A percentile compares a stretch with the other conserved stretches of the same genome.
Conservation (phyloP, 331 rosid species). For the Telfairia occidentalis region DNA sequence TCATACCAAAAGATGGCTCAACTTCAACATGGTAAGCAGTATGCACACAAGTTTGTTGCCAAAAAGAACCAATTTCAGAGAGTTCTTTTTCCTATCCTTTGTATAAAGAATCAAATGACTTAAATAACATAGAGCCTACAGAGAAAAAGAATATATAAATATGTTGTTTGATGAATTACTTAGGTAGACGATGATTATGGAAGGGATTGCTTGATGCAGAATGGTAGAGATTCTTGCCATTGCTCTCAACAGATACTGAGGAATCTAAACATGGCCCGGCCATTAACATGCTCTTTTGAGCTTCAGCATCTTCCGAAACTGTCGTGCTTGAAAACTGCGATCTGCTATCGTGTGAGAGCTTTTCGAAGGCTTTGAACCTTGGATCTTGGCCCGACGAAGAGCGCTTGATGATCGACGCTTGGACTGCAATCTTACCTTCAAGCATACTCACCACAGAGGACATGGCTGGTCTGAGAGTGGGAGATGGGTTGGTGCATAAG, state of each 20-base stretch:
- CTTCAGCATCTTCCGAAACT: not conserved
- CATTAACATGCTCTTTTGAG: slow-evolving; percentile 6
- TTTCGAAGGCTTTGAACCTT: slow-evolving; percentile 10
- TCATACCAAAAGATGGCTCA: not conserved
- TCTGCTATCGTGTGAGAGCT: slow-evolving; percentile 8
- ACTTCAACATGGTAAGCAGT: not conserved
- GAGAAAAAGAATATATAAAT: not conserved
- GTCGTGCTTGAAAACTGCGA: slow-evolving; percentile 10
- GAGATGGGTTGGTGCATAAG: slow-evolving; percentile 29
- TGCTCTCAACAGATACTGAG: not conserved
- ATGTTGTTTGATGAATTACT: not conserved
- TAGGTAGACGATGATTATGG: not conserved
- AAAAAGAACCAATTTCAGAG: not conserved
- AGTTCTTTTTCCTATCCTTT: not conserved
- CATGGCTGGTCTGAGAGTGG: slow-evolving; percentile 29
- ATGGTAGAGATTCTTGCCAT: not conserved
- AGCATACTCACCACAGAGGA: slow-evolving; percentile 25
- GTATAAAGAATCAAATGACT: not conserved
- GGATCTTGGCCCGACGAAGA: not conserved
- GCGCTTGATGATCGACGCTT: slow-evolving; percentile 15
- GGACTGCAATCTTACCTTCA: slow-evolving; percentile 18
- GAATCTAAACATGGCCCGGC: slow-evolving; percentile 11
- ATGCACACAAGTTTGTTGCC: not conserved
- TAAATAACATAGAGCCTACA: not conserved
- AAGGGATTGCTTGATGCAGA: slow-evolving; percentile 4